Conservation (phyloP, 2,329 filamentous ascomycete species). For the Verticillium alfalfae region DNA sequence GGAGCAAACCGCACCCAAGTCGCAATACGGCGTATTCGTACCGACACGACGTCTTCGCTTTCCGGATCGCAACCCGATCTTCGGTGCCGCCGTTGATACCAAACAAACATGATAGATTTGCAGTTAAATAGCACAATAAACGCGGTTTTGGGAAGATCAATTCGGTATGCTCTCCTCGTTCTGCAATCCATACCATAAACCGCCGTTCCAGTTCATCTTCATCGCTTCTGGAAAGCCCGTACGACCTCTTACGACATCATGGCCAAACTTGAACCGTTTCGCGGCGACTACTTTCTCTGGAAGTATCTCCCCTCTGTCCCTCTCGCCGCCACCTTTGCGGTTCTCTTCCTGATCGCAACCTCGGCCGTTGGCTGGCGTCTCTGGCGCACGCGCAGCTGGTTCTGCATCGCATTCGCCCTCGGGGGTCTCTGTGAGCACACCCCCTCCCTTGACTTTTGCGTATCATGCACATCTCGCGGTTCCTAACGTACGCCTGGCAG, state of each 20-base stretch:
- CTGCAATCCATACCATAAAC: too few relatives aligned
- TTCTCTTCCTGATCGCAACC: slow-evolving; percentile 25
- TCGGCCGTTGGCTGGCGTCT: slow-evolving; percentile 29
- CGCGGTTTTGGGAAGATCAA: too few relatives aligned
- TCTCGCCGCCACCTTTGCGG: slow-evolving; percentile 29
- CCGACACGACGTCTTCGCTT: not conserved
- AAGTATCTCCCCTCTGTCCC: slow-evolving; percentile 30
- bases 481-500: slow-evolving; percentile 17
- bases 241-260: slow-evolving; percentile 10
- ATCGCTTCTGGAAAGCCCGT: not conserved
- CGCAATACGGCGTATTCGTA: not conserved
- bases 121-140: not conserved
- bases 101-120: not conserved
- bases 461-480: slow-evolving; percentile 20
- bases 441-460: not conserved
- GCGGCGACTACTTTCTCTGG: slow-evolving; percentile 21
- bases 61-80: not conserved
- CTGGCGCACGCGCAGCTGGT: slow-evolving; percentile 34
- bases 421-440: slow-evolving; percentile 31
- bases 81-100: not conserved
- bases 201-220: too few relatives aligned
- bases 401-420: slow-evolving; percentile 33
- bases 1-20: not conserved
- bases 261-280: slow-evolving; percentile 17
- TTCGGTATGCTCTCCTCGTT: too few relatives aligned